Percentiles rank a stretch among this genome's conserved stretches.
Evolutionary conservation across 2,329 filamentous ascomycete genomes (phyloP).

Genomic region (Diplodia corticola): DNA sequence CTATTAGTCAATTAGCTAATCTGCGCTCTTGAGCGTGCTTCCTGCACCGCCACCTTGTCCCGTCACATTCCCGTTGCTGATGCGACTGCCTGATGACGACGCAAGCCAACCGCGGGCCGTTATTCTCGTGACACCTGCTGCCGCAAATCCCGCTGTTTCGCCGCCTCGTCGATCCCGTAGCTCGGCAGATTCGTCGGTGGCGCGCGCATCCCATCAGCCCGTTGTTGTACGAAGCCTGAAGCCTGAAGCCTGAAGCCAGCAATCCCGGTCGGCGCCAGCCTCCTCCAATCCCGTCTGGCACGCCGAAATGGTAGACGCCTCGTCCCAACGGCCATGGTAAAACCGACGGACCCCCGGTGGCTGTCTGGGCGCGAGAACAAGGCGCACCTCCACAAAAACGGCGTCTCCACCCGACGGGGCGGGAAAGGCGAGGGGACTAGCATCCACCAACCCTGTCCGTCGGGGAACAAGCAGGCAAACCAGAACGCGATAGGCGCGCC

Average conservation of each 20-base stretch:
- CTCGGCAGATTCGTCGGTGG: slow-evolving; percentile 12
- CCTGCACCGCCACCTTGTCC: background rate
- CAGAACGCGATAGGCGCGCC: slow-evolving; percentile 6
- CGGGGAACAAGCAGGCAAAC: background rate
- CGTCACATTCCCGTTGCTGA: slow-evolving; percentile 8
- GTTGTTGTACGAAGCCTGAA: slow-evolving; percentile 2
- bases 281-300: background rate
- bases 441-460: slow-evolving; percentile 6
- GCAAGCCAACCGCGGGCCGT: slow-evolving; percentile 3
- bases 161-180: slow-evolving; percentile 12
- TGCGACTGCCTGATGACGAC: slow-evolving; percentile 14
- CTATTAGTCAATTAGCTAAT: slow-evolving; percentile 18
- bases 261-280: background rate
- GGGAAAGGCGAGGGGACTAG: background rate
- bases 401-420: background rate
- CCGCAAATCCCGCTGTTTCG: slow-evolving; percentile 11
- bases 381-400: slow-evolving; percentile 15
- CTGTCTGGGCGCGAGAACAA: background rate
- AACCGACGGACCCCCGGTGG: background rate
- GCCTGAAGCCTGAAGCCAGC: background rate
- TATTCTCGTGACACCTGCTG: slow-evolving; percentile 16
- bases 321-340: background rate
- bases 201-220: slow-evolving; percentile 1
- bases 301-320: background rate
- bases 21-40: background rate